Conservation (phyloP, 768 basidiomycete species). For the Hygrocybe coccinea region DNA sequence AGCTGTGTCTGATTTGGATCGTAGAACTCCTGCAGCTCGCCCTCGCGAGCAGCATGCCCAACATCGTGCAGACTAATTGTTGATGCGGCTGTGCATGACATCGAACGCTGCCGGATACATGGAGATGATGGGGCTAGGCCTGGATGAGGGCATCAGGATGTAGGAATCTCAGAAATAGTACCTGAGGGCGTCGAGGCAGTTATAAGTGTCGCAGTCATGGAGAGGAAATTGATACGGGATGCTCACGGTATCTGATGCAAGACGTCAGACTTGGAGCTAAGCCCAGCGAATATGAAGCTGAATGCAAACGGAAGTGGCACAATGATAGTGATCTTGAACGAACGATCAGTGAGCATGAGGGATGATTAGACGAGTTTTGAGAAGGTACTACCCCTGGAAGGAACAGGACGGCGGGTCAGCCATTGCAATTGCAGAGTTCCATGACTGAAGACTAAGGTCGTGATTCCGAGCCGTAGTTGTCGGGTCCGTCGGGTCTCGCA, state of each 20-base stretch:
- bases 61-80: slow-evolving; percentile 32
- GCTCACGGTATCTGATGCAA: not conserved
- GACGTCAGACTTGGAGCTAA: not conserved
- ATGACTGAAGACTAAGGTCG: too few species aligned
- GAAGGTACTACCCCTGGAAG: not conserved
- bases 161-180: too few species aligned
- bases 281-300: not conserved
- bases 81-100: slow-evolving; percentile 38
- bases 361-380: not conserved
- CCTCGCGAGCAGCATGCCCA: slow-evolving; percentile 25
- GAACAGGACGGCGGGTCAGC: not conserved
- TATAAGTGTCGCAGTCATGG: too few species aligned
- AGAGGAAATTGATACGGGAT: too few species aligned
- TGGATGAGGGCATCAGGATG: too few species aligned
- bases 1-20: slow-evolving; percentile 26
- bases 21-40: slow-evolving; percentile 36
- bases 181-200: too few species aligned
- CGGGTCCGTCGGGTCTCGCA: too few species aligned
- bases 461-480: too few species aligned
- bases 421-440: too few species aligned
- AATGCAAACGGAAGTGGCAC: not conserved
- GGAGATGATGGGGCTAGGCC: not conserved
- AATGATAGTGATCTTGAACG: not conserved
- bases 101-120: slow-evolving; percentile 32
- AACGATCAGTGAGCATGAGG: not conserved